These are phyloP conservation scores for Hericium coralloides DNA, from an alignment of 768 basidiomycete species.

Conservation along the genomic window DNA sequence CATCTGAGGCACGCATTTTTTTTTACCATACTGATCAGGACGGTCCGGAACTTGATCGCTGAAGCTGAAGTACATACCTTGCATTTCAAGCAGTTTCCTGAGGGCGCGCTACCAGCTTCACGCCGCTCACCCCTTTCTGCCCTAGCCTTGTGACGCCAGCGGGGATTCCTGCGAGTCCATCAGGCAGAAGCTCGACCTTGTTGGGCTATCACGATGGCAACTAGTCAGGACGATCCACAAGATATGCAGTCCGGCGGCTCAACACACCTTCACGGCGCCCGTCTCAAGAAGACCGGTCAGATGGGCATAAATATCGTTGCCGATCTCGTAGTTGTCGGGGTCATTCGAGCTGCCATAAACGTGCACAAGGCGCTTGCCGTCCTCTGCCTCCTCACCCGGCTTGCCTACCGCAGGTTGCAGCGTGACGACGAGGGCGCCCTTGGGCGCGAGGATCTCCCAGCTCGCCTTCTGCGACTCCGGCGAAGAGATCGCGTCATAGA, in stretches of 20 bases:
- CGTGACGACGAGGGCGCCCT: slow-evolving; percentile 8
- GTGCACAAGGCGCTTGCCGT: background rate
- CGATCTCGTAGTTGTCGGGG: background rate
- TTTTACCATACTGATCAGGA: too few species aligned
- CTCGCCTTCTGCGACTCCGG: slow-evolving; percentile 7
- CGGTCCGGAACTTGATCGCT: too few species aligned
- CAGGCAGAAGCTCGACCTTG: slow-evolving; percentile 31
- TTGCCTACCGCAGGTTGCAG: background rate
- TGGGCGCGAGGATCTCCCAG: slow-evolving; percentile 10
- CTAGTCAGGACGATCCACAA: background rate
- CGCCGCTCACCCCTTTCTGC: slow-evolving; percentile 30
- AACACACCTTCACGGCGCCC: slow-evolving; percentile 7
- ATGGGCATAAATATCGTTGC: background rate
- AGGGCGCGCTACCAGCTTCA: slow-evolving; percentile 34
- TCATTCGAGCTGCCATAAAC: background rate
- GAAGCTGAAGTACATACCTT: too few species aligned
- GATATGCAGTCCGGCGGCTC: background rate
- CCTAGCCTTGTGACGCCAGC: slow-evolving; percentile 29
- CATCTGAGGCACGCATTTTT: too few species aligned
- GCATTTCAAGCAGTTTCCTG: slow-evolving; percentile 24
- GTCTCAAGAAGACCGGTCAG: slow-evolving; percentile 2
- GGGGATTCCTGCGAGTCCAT: slow-evolving; percentile 30
- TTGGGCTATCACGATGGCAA: slow-evolving; percentile 24
- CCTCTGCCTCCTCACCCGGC: background rate
- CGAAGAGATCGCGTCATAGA: slow-evolving; percentile 12